Conservation (phyloP, 2,329 filamentous ascomycete genomes). For the Aureobasidium sp. region DNA sequence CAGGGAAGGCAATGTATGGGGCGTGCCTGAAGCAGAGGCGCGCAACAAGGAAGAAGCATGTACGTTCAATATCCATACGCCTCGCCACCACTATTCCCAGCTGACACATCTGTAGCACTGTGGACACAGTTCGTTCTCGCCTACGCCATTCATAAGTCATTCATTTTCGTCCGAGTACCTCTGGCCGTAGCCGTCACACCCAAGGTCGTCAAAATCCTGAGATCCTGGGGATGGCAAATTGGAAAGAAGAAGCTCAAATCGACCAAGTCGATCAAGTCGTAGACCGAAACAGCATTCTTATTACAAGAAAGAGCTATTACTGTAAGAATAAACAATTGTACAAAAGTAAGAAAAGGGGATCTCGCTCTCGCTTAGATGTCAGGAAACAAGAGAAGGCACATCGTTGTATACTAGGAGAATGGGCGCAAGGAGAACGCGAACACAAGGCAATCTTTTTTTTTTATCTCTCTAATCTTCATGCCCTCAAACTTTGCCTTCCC, state of each 20-base stretch:
- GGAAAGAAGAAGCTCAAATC: slow-evolving; percentile 58
- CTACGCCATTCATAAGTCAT: slow-evolving; percentile 95
- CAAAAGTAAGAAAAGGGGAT: not conserved
- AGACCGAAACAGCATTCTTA: not conserved
- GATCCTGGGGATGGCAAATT: slow-evolving; percentile 91
- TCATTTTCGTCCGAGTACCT: slow-evolving; percentile 93
- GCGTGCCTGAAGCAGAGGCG: slow-evolving; percentile 21
- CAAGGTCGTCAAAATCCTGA: slow-evolving; percentile 83
- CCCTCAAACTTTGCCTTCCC: no score
- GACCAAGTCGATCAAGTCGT: not conserved
- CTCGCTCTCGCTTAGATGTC: not conserved
- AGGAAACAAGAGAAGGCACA: not conserved
- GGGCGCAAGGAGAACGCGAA: not conserved
- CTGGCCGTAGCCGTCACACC: slow-evolving; percentile 84
- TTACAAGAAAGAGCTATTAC: not conserved
- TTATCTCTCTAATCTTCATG: no score
- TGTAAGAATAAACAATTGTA: slow-evolving; percentile 2
- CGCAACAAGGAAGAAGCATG: slow-evolving; percentile 22
- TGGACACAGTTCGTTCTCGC: slow-evolving; percentile 87
- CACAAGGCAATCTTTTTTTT: no score
- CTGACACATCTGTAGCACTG: slow-evolving; percentile 41
- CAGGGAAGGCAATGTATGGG: slow-evolving; percentile 22
- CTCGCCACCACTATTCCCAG: not conserved
- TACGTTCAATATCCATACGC: slow-evolving; percentile 15
- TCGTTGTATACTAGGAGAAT: not conserved